These are phyloP conservation scores for Crucihimalaya himalaica DNA, from an alignment of 345 rosid genomes.

Conservation along the genomic window DNA sequence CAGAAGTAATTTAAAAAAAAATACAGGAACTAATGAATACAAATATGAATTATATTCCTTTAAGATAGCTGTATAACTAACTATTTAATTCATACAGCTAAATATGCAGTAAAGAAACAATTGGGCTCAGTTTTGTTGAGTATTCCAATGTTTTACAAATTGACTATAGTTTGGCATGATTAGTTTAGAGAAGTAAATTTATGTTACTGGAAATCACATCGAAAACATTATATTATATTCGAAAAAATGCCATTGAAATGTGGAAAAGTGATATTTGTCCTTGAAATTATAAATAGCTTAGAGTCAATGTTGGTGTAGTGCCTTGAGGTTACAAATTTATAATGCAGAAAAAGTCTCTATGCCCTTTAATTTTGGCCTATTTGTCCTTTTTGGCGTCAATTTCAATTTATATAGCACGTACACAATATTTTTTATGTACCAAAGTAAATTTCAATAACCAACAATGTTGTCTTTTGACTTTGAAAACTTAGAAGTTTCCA, in stretches of 20 bases:
- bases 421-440: slow-evolving; percentile 18
- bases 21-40: neutral
- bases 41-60: neutral
- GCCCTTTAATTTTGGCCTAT: slow-evolving; percentile 27
- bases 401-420: slow-evolving; percentile 29
- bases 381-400: slow-evolving; percentile 25
- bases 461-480: slow-evolving; percentile 40
- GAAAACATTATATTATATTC: slow-evolving; percentile 18
- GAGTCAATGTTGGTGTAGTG: slow-evolving; percentile 35
- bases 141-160: neutral
- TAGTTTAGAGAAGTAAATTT: neutral
- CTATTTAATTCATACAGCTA: neutral
- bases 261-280: slow-evolving; percentile 27
- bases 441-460: slow-evolving; percentile 35
- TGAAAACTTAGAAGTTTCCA: slow-evolving; percentile 31
- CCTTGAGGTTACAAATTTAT: slow-evolving; percentile 36
- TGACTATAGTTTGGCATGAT: slow-evolving; percentile 24
- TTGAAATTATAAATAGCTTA: slow-evolving; percentile 22
- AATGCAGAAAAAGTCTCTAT: slow-evolving; percentile 14
- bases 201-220: slow-evolving; percentile 2
- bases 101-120: slow-evolving; percentile 5
- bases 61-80: neutral
- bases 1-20: neutral
- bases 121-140: neutral
- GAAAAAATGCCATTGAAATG: slow-evolving; percentile 25